Conservation (phyloP, 169 alveolate species). For the Neospora caninum region DNA sequence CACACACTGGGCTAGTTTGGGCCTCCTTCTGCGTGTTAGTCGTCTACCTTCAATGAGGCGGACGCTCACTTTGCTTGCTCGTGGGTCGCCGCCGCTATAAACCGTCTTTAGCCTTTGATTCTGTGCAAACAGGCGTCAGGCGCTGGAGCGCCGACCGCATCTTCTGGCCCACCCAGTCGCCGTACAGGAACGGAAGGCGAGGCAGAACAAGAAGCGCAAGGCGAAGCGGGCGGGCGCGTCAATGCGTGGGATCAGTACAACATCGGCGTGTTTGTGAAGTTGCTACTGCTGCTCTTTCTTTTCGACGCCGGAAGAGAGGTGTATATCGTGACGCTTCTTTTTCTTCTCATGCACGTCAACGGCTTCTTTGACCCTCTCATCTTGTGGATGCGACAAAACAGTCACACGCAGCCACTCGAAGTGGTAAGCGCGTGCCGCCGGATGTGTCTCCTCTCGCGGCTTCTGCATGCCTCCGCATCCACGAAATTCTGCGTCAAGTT, state of each 20-base stretch:
- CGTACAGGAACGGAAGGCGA: not conserved
- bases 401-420: constrained; percentile 54
- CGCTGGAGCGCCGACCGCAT: constrained; percentile 16
- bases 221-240: not conserved
- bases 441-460: not conserved
- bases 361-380: constrained; percentile 52
- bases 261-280: constrained; percentile 33
- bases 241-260: constrained; percentile 37
- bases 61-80: too few species aligned
- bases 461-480: too few species aligned
- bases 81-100: too few species aligned
- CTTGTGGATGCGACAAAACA: constrained; percentile 3
- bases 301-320: constrained; percentile 57
- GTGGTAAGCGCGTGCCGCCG: constrained; percentile 32
- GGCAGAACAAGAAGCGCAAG: not conserved
- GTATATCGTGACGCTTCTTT: constrained; percentile 1
- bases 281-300: constrained; percentile 46
- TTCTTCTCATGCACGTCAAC: constrained; percentile 35
- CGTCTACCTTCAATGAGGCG: too few species aligned
- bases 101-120: not conserved
- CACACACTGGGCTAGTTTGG: too few species aligned
- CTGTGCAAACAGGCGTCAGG: not conserved
- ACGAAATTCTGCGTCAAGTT: not conserved
- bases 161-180: not conserved
- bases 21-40: too few species aligned